phyloP scores from a whole-genome alignment of 1,139 yeast genomes.

The Sugiyamaella pinicola region DNA sequence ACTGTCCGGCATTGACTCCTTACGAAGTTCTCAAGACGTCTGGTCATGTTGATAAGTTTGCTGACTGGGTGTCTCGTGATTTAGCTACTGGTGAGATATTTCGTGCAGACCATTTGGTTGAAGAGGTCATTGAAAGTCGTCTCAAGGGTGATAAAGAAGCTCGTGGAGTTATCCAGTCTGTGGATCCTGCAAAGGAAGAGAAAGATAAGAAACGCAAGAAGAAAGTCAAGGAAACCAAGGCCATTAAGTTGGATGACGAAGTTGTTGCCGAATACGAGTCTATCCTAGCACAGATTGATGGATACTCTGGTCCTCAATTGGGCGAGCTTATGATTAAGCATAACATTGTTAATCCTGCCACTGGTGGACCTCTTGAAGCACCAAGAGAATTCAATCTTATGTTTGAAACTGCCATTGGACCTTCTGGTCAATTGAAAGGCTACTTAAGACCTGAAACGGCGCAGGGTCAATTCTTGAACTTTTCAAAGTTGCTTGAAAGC shows the following conservation, averaged over 20 bases:
- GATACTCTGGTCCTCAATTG: constrained; percentile 87
- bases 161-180: constrained; percentile 68
- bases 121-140: constrained; percentile 94
- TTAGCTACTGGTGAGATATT: constrained; percentile 95
- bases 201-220: constrained; percentile 86
- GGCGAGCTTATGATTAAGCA: constrained; percentile 83
- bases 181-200: constrained; percentile 64
- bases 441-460: constrained; percentile 99
- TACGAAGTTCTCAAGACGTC: constrained; percentile 96
- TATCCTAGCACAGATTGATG: constrained; percentile 87
- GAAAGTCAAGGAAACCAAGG: constrained; percentile 95
- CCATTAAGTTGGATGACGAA: constrained; percentile 79
- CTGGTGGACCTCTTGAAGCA: constrained; percentile 80
- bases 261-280: constrained; percentile 79
- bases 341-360: constrained; percentile 86
- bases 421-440: constrained; percentile 95
- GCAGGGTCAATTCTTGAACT: constrained; percentile 97
- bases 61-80: constrained; percentile 99
- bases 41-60: constrained; percentile 98
- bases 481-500: constrained; percentile 87
- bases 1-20: constrained; percentile 96
- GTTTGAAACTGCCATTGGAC: constrained; percentile 99
- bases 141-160: constrained; percentile 96
- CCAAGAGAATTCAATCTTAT: constrained; percentile 96
- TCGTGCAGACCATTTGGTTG: constrained; percentile 97